These are phyloP conservation scores for Diaporthe velutina DNA, from an alignment of 2,329 filamentous ascomycete species.

Conservation along the genomic window DNA sequence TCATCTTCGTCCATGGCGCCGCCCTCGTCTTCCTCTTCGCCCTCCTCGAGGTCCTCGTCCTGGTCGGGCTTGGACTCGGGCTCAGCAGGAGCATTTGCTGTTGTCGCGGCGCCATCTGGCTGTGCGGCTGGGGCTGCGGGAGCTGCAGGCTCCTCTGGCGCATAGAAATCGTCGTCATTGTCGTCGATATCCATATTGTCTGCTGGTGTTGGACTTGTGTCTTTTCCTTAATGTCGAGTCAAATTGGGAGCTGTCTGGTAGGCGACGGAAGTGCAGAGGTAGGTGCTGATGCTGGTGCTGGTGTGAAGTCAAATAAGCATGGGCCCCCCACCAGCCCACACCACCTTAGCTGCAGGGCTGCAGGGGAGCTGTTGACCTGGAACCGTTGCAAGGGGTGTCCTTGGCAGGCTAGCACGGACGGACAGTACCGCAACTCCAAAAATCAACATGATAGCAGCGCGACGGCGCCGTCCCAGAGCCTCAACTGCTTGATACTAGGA, in stretches of 20 bases:
- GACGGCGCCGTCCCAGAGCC: neutral
- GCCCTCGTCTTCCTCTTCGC: conserved; percentile 73
- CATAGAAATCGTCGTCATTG: conserved; percentile 74
- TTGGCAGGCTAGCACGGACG: neutral
- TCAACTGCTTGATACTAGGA: neutral
- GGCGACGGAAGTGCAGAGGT: neutral
- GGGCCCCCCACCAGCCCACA: neutral
- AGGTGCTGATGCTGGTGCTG: neutral
- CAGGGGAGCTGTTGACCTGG: conserved; percentile 2
- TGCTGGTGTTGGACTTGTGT: neutral
- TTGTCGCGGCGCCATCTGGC: conserved; percentile 33
- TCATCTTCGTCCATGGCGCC: conserved; percentile 73
- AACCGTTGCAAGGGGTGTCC: neutral
- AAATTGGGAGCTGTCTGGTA: conserved; percentile 10
- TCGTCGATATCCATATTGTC: conserved; percentile 74
- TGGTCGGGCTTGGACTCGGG: conserved; percentile 49
- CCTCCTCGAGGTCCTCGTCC: conserved; percentile 71
- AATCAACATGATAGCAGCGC: conserved; percentile 3
- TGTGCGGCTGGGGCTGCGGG: conserved; percentile 51
- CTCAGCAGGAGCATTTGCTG: conserved; percentile 47
- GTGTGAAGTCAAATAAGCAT: conserved; percentile 20
- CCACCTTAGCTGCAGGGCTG: conserved; percentile 9
- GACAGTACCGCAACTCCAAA: conserved; percentile 9
- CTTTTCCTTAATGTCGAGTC: neutral
- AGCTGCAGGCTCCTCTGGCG: conserved; percentile 66